Evolutionary conservation across 257 asterid species (phyloP), one percentile per base, ranked within the genome.

Genomic region (Verbena officinalis): DNA sequence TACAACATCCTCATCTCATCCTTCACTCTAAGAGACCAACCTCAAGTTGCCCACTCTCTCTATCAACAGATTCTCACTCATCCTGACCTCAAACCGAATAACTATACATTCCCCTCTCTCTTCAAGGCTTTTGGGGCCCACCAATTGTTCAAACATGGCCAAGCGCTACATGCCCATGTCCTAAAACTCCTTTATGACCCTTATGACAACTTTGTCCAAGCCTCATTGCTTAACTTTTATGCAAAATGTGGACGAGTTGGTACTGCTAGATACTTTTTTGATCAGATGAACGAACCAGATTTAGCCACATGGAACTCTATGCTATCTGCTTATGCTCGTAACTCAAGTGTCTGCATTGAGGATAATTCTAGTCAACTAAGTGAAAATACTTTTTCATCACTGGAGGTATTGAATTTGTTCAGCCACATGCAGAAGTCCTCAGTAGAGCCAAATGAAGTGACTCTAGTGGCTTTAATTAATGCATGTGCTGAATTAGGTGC

Each of bases 281-380:
- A 81, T 67, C 86, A 62, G 50, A 83, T 80, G 45, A 62, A 9
- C 19, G 71, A 62, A 17, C 96, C 91, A 0, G 95, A 88, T 79
- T 81, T 83, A 69, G 96, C 94, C 52, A 57, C 85, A 0, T 88
- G 94, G 96, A 88, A 88, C 77, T 85, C 96, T 44, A 74, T 85
- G 21, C 59, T 88, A 38, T 80, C 87, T 4, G 83, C 94, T 65
- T 85, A 88, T 79, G 80, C 82, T 7, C 82, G 80, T 14, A 44
- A 56, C 45, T 72, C 73, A 11, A 67, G 61, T 56, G 19, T 50
- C 12, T 36, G 49, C 56, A 51, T 56, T n/a, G 59, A 22, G 14
- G 36, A 55, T 27, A 23, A 59, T 71, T 53, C 67, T 1, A 21
- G 33, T 61, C 51, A 53, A 65, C 65, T 68, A 10, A 55, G 60